A percentile compares a stretch with the other conserved stretches of the same genome.
Evolutionary conservation across 1,139 yeast species (phyloP).

Genomic region (Spathaspora sp.): DNA sequence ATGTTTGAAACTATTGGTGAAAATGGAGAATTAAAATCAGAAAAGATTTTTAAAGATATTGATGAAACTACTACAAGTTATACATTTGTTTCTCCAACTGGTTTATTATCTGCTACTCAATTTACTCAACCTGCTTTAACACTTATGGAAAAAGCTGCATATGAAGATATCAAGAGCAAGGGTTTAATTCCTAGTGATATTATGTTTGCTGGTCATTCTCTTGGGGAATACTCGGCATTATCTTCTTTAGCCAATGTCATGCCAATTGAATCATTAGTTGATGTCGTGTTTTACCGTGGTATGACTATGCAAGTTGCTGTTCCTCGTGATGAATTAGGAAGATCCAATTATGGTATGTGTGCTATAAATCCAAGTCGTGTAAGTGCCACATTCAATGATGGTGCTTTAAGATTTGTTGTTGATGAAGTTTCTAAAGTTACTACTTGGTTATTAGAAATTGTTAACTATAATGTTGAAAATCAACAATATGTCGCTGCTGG

Average conservation of each 20-base stretch:
- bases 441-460: constrained; percentile 94
- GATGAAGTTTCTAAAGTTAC: constrained; percentile 82
- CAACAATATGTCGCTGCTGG: constrained; percentile 99
- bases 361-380: constrained; percentile 97
- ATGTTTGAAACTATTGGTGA: constrained; percentile 93
- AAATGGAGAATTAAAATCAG: constrained; percentile 81
- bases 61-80: constrained; percentile 76
- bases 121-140: constrained; percentile 99
- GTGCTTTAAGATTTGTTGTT: constrained; percentile 93
- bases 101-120: constrained; percentile 96
- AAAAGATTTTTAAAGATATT: constrained; percentile 93
- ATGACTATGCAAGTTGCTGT: constrained; percentile 99
- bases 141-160: constrained; percentile 98
- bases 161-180: constrained; percentile 94
- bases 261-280: constrained; percentile 98
- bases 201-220: constrained; percentile 97
- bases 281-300: constrained; percentile 98
- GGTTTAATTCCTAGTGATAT: constrained; percentile 93
- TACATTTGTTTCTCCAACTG: constrained; percentile 91
- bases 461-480: constrained; percentile 96
- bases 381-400: constrained; percentile 82
- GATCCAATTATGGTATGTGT: constrained; percentile 99
- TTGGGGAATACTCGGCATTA: constrained; percentile 97
- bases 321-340: constrained; percentile 90
- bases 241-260: constrained; percentile 97